A percentile compares a stretch with the other conserved stretches of the same genome.
Evolutionary conservation across 2,329 filamentous ascomycete species (phyloP).

Genomic region (Domatiomyces globalis): DNA sequence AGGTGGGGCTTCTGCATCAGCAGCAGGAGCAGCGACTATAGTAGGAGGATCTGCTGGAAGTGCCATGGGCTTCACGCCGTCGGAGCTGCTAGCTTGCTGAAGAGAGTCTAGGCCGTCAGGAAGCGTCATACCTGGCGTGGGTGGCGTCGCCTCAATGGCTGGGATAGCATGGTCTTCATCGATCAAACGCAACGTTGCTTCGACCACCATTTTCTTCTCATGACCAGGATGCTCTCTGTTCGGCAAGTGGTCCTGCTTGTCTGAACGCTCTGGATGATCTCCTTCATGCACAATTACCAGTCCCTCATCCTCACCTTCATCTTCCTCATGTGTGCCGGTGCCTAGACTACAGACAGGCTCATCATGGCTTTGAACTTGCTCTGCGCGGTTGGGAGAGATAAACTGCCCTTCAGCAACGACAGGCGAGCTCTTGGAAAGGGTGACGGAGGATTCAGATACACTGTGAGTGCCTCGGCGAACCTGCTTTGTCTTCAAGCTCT

Average conservation of each 20-base stretch:
- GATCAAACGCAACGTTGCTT: not conserved
- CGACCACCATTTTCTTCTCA: not conserved
- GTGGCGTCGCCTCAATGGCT: not conserved
- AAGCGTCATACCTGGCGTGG: not conserved
- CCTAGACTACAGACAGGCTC: not conserved
- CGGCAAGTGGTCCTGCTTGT: not conserved
- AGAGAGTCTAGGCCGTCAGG: not conserved
- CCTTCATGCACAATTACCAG: not conserved
- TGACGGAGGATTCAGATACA: conserved; percentile 11
- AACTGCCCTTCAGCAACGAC: conserved; percentile 9
- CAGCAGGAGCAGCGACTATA: not conserved
- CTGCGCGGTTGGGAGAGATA: conserved; percentile 7
- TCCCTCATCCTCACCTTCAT: not conserved
- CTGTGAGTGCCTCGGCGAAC: conserved; percentile 1
- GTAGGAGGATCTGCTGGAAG: not conserved
- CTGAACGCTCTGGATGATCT: not conserved
- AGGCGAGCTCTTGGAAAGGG: conserved; percentile 5
- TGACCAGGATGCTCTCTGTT: not conserved
- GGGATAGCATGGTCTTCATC: not conserved
- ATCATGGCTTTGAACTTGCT: conserved; percentile 1
- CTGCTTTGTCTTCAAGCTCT: not conserved
- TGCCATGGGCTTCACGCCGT: not conserved
- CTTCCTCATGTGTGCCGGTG: not conserved
- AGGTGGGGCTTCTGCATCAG: not conserved
- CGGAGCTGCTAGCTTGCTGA: not conserved